Base-by-base conservation (phyloP, 2,329 filamentous ascomycete species). In the Coniella vitis region DNA sequence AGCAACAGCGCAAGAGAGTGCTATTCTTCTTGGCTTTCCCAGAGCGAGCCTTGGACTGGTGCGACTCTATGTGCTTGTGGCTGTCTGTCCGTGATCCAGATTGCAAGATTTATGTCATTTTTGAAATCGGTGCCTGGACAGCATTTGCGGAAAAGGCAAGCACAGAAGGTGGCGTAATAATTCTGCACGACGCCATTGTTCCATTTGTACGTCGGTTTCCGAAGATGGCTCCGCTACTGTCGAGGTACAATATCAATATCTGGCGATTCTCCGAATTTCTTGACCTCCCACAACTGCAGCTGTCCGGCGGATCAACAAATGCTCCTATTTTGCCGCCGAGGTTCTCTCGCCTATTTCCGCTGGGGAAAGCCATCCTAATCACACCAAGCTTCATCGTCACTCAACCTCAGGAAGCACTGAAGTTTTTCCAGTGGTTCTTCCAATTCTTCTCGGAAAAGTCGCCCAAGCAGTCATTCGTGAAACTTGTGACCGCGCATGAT, bases 11-110 rank as follows among this genome's bases (percentile, higher is more conserved):
- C 13, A 50, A 41, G 12, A 45, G 37, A 19, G 40, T 34, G 4
- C 17, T 54, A 20, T 73, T 79, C 54, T 79, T 72, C 52, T 58
- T 81, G 1, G 62, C 71, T 2, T 79, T 79, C 43, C 75, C 77
- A 1, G 55, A 58, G 0, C 62, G 65, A 2, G 62, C 63, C 22
- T 49, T 55, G 7, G 48, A 62, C 10, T 65, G 68, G 34, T 63
- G 64, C 16, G 54, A 61, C 8, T 64, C 72, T 8, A n/a, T 78
- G 2, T 63, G 58, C 22, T 59, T 62, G 16, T 80, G 75, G 74
- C 57, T 81, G 9, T 63, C 62, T 5, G 56, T 55, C 4, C 66
- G 63, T 32, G 65, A 72, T 29, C 55, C 65, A 0, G 54, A 64
- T 2, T 74, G 70, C 54, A 65, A 62, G 16, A 63, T 80, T 9